Evolutionary conservation across 108 stramenopile genomes (phyloP), one percentile per base, ranked within the genome.

Genomic region (Fistulifera pelliculosa): DNA sequence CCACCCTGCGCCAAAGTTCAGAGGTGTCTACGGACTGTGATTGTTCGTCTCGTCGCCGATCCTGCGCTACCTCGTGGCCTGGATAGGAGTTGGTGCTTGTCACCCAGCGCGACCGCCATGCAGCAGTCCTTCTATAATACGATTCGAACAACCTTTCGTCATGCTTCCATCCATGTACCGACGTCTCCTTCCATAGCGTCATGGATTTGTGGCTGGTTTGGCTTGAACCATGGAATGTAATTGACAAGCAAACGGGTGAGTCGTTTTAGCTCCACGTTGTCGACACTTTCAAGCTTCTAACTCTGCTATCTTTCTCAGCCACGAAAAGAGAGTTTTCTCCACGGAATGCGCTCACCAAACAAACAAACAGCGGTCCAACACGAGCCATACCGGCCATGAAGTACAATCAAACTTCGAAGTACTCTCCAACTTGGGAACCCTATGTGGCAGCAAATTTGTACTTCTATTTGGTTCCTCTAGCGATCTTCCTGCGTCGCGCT

Each of bases 401-500:
- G 49, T 62, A 81, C 19, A 72, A 62, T 11, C 69, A 78, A 18
- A 48, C 61, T 10, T 86, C 84, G 63, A 52, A 38, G 26, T 92
- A 84, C 68, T 66, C 52, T 3, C 27, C 62, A 0, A 56, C 60
- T 18, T 93, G 91, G 91, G 87, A 86, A 49, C 69, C 85, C 3
- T 93, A 89, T 56, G 62, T 93, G 45, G 85, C 79, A 11, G 57
- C 82, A 47, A 93, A 93, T 56, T 48, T 88, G 14, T 64, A 87
- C 49, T 62, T 87, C 21, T 93, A 93, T 58, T 69, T 68, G 0
- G 80, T 85, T 12, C 91, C 91, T 11, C 58, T 93, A 49, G 87
- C 91, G 16, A 71, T 93, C 22, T 93, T 93, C 61, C 61, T 93
- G n/a, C 79, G 81, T 10, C 74, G 91, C n/a, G 77, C 91, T 11